Evolutionary conservation across 2,329 filamentous ascomycete species (phyloP), one percentile per base, ranked within the genome.

Genomic region (Neopestalotiopsis sp.): DNA sequence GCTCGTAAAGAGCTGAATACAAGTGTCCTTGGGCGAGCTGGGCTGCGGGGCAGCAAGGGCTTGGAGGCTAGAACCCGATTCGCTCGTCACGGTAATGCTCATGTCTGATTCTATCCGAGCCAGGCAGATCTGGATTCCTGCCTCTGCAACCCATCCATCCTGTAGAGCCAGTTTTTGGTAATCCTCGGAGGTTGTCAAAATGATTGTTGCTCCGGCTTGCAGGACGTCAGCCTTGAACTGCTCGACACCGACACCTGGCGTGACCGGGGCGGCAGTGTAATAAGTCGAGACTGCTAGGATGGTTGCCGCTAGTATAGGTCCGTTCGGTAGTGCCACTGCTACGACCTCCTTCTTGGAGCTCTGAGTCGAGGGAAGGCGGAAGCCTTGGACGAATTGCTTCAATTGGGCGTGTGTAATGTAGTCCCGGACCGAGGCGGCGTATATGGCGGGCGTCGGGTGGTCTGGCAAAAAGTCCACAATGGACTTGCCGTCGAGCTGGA

Each of bases 1-100:
- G 69, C 85, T 88, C 0, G 87, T 89, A 73, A 89, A 88, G 1
- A 89, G 80, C 60, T 89, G 80, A 65, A 89, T 80, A 4, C 81
- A 82, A 28, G 84, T 81, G 69, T 88, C 85, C 52, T 86, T 80
- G 2, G 81, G 78, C 4, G 73, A 71, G 72, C 87, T 88, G 4
- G 81, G 76, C 10, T 69, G 68, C 14, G 72, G 69, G 14, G 52
- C 30, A n/a, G 65, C 67, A 6, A 66, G 13, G 7, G 45, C 6
- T 5, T 52, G 17, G 14, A 61, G 10, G n/a, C 49, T 45, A 7
- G 34, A 40, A 32, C 62, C 40, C 32, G 66, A 58, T 40, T 65
- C 6, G 13, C 45, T 65, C 2, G 65, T 67, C 17, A 84, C 64
- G 4, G 71, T 70, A 65, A 85, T 81, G 6, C 78, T 78, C 68